Evolutionary conservation across 768 basidiomycete species (phyloP), one percentile per base, ranked within the genome.

Genomic region (Lactarius hatsudake): DNA sequence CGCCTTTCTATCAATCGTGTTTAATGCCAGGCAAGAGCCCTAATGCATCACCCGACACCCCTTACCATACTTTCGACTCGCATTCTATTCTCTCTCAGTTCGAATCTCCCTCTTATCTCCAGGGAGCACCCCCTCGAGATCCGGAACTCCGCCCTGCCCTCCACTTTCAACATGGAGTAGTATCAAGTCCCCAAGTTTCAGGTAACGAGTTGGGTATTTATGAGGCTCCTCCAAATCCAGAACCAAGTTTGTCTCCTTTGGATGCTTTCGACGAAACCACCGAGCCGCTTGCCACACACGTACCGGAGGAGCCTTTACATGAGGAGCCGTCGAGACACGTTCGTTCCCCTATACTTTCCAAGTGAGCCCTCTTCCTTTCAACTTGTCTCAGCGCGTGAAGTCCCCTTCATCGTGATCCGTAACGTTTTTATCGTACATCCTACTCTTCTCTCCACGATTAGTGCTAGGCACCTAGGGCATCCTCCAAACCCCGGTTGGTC

Each of bases 331-430:
- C 42, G 3, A 64, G 70, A 28, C 70, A 71, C 26, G 38, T 71
- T 36, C 70, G 70, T 34, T 69, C 70, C 2, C 70, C 70, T 32
- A 63, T 71, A 45, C 63, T 71, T 53, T 69, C 70, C n/a, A 65
- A 69, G 70, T 71, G 63, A 69, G 70, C 42, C 38, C 32, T 57
- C 34, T 61, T 28, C 59, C 42, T 32, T 28, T 61, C 32, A 13
- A 8, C 15, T 23, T 2, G 18, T 43, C n/a, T 28, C 26, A 53
- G 23, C 61, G 42, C 48, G 23, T 20, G 12, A 20, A 26, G 54
- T 20, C 6, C 30, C 48, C 17, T 48, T 55, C 28, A 40, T 54
- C 8, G 26, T 66, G 34, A 32, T 45, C 42, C 28, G 28, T 61
- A 2, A 3, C 28, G 10, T 60, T 60, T 36, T 32, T 15, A 8